phyloP scores from a whole-genome alignment of 2,329 filamentous ascomycete genomes.

The Acephala macrosclerotiorum region DNA sequence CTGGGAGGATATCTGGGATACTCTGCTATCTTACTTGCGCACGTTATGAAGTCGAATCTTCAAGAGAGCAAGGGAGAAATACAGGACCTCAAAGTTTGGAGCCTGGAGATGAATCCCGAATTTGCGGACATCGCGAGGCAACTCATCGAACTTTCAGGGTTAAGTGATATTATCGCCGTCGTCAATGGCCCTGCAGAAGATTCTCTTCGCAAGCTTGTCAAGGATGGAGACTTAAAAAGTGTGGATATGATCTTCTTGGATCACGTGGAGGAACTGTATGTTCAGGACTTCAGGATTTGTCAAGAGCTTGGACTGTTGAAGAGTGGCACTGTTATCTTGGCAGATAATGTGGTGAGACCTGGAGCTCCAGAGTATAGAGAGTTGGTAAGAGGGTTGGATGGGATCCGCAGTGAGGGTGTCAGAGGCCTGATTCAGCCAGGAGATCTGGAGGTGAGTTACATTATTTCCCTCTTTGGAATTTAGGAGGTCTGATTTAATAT shows the following conservation, averaged over 20 bases:
- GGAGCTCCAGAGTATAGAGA: slow-evolving; percentile 73
- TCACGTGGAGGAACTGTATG: slow-evolving; percentile 79
- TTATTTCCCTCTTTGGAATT: not conserved
- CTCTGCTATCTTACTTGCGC: slow-evolving; percentile 76
- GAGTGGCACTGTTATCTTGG: slow-evolving; percentile 66
- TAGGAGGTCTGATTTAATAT: not conserved
- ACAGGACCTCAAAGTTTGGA: slow-evolving; percentile 53
- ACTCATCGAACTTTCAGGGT: slow-evolving; percentile 73
- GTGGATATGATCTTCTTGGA: slow-evolving; percentile 81
- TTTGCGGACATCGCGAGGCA: slow-evolving; percentile 73
- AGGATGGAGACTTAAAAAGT: slow-evolving; percentile 58
- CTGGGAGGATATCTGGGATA: slow-evolving; percentile 85
- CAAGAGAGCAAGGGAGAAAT: not conserved
- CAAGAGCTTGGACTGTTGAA: slow-evolving; percentile 71
- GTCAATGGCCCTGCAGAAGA: slow-evolving; percentile 71
- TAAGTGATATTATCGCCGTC: slow-evolving; percentile 72
- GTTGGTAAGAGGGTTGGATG: slow-evolving; percentile 62
- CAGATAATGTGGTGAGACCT: slow-evolving; percentile 74
- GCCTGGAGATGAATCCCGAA: slow-evolving; percentile 74
- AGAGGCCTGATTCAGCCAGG: slow-evolving; percentile 27
- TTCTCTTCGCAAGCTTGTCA: slow-evolving; percentile 65
- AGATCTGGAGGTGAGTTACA: slow-evolving; percentile 21
- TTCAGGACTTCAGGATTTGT: slow-evolving; percentile 75
- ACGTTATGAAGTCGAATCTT: not conserved
- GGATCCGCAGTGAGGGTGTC: slow-evolving; percentile 40